Conservation (phyloP, 2,329 filamentous ascomycete genomes). For the Botrytis fabae region DNA sequence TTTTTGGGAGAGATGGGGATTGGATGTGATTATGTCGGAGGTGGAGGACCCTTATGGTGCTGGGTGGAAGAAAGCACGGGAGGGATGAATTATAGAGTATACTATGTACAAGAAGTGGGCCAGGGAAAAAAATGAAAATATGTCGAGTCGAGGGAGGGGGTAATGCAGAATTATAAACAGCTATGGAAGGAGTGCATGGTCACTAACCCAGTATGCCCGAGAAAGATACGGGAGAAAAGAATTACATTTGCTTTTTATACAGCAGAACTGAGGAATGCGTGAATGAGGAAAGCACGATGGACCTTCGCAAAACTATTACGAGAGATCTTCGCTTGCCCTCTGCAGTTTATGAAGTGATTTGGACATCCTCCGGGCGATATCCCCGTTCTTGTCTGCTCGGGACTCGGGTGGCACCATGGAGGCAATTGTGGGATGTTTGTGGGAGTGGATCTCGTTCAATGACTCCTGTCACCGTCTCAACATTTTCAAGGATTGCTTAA, state of each 20-base stretch:
- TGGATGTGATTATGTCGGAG: neutral
- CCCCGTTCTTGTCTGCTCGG: neutral
- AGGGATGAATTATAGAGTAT: neutral
- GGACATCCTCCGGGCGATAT: neutral
- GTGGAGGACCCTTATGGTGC: neutral
- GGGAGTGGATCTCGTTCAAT: neutral
- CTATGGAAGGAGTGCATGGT: neutral
- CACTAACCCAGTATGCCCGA: neutral
- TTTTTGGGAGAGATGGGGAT: neutral
- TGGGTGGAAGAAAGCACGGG: neutral
- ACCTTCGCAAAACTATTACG: neutral
- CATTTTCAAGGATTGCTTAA: neutral
- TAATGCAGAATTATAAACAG: neutral
- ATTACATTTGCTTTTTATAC: constrained; percentile 1
- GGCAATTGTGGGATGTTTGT: neutral
- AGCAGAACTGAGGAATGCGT: neutral
- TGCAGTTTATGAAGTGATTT: neutral
- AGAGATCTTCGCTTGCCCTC: neutral
- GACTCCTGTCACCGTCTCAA: neutral
- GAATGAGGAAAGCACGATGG: neutral
- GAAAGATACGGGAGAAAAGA: neutral
- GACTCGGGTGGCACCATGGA: neutral
- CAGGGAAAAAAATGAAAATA: neutral
- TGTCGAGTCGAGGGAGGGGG: neutral
- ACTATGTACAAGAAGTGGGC: neutral